Evolutionary conservation across 169 alveolate species (phyloP).

Genomic region (Cryptosporidium tyzzeri): DNA sequence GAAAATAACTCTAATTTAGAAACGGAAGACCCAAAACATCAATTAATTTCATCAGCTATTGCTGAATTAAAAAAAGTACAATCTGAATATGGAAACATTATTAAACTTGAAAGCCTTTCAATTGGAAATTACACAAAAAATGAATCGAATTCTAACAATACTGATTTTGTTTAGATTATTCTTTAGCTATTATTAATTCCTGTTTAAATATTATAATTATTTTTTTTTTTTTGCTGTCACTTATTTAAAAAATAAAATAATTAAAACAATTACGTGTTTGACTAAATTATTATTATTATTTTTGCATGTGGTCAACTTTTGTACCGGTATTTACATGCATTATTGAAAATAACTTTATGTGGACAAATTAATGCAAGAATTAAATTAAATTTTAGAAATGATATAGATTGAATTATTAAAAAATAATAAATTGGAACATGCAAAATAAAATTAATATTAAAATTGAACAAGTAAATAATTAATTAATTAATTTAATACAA

Average conservation of each 20-base stretch:
- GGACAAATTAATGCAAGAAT: conserved; percentile 15
- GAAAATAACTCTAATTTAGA: background rate
- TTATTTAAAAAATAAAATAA: no score
- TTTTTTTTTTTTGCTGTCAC: background rate
- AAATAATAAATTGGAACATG: background rate
- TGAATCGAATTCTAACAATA: background rate
- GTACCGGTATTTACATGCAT: conserved; percentile 64
- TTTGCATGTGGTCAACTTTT: conserved; percentile 2
- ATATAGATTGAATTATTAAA: background rate
- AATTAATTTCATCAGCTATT: conserved; percentile 22
- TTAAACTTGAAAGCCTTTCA: conserved; percentile 12
- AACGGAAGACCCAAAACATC: conserved; percentile 23
- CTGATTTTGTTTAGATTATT: background rate
- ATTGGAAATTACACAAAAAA: background rate
- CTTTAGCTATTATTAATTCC: background rate
- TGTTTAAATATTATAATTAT: background rate
- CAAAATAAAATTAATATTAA: background rate
- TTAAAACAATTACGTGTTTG: background rate
- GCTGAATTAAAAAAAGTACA: conserved; percentile 29
- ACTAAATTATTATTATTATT: background rate
- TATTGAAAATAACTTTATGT: conserved; percentile 2
- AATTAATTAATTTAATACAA: background rate
- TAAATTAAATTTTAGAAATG: background rate
- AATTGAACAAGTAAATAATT: background rate
- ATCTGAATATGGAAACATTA: conserved; percentile 26